These are phyloP conservation scores for Phytomonas sp. DNA, from an alignment of 208 protist genomes.

Conservation along the genomic window DNA sequence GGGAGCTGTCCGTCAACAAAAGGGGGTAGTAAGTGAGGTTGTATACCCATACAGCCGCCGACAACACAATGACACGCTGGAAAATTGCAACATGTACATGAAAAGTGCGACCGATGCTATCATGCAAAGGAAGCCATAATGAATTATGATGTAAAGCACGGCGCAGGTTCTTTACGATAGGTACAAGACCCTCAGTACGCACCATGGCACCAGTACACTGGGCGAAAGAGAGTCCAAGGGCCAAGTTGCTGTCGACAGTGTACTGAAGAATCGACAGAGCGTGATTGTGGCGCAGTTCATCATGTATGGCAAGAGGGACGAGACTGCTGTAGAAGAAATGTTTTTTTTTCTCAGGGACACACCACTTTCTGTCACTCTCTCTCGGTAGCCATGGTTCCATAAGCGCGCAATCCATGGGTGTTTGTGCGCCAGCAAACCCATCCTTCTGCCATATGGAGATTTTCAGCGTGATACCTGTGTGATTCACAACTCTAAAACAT, in stretches of 20 bases:
- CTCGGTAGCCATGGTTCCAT: slow-evolving; percentile 27
- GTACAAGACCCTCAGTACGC: slow-evolving; percentile 24
- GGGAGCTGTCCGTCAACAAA: slow-evolving; percentile 39
- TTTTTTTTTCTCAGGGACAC: slow-evolving; percentile 11
- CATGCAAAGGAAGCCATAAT: slow-evolving; percentile 34
- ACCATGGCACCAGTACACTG: slow-evolving; percentile 57
- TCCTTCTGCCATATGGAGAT: slow-evolving; percentile 55
- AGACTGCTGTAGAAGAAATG: slow-evolving; percentile 26
- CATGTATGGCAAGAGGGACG: slow-evolving; percentile 43
- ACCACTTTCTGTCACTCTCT: slow-evolving; percentile 6
- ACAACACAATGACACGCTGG: slow-evolving; percentile 55
- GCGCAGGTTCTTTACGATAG: slow-evolving; percentile 29
- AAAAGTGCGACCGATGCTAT: slow-evolving; percentile 47
- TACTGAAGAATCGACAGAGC: slow-evolving; percentile 47
- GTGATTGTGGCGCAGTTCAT: slow-evolving; percentile 42
- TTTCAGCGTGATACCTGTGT: slow-evolving; percentile 53
- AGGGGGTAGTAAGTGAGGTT: slow-evolving; percentile 78
- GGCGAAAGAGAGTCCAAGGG: slow-evolving; percentile 40
- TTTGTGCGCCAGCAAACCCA: slow-evolving; percentile 29
- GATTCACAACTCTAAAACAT: slow-evolving; percentile 59
- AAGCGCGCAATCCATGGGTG: slow-evolving; percentile 20
- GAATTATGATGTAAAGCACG: slow-evolving; percentile 43
- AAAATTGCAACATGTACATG: slow-evolving; percentile 63
- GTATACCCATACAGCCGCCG: slow-evolving; percentile 66
- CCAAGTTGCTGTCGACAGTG: slow-evolving; percentile 42